Base-by-base conservation (phyloP, 2,329 filamentous ascomycete genomes). In the Polytolypa hystricis region DNA sequence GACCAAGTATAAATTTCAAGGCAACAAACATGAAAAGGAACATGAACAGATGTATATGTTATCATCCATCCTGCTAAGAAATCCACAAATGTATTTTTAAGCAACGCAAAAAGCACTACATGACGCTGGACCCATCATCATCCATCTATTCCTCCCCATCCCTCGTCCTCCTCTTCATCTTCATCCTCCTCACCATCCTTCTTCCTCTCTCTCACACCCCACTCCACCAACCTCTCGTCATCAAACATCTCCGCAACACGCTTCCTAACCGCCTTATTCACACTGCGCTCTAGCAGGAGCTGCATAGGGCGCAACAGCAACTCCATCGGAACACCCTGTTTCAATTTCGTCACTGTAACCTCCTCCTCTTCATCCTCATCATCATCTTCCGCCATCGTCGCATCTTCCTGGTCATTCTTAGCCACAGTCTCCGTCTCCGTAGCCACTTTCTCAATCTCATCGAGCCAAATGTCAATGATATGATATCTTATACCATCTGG, bases 401-500 rank as follows among this genome's bases (percentile, higher is more conserved):
- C 21, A 12, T 28, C 21, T 35, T 31, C 21, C 14, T 44, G 42
- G 12, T 41, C 44, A 17, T 57, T 51, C 3, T 51, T 43, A 34
- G 58, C 55, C 42, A 58, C 51, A 27, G 58, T 51, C 19, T 49
- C 61, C 9, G 38, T 47, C 15, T 77, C 47, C 23, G 73, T 66
- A 36, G 77, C 73, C 21, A 77, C 73, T 53, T 78, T 79, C 59
- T 87, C 82, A 50, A 87, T 60, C 69, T 95, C 87, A 57, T 96
- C 91, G 6, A 93, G 73, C 76, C 83, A 96, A 37, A 96, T 73
- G 64, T 98, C 91, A 44, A 93, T 60, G 10, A 87, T 73, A 61
- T 98, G 91, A 58, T 93, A 78, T 44, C 85, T 67, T 56, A 98
- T 56, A 0, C 91, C 91, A 48, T 91, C 82, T 0, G 89, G 82